phyloP scores from a whole-genome alignment of 2,329 filamentous ascomycete species.

The Cladosporium sp. region DNA sequence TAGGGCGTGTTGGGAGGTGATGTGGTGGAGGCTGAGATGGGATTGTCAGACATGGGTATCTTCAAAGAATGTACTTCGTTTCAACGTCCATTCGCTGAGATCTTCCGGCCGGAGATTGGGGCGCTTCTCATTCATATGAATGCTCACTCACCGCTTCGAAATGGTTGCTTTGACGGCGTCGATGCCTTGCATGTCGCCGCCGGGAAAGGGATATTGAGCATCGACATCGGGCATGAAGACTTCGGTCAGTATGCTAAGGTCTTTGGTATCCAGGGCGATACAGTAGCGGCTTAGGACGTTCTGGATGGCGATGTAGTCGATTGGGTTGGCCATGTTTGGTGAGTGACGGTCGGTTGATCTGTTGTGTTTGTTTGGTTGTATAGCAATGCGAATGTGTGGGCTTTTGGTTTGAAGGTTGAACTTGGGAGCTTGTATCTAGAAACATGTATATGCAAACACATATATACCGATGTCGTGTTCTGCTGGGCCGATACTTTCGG shows the following conservation, averaged over 20 bases:
- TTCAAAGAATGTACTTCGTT: no score
- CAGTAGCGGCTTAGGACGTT: conserved; percentile 42
- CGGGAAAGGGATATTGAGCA: conserved; percentile 36
- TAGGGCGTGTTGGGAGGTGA: conserved; percentile 40
- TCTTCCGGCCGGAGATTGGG: not conserved
- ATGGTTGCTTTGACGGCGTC: conserved; percentile 10
- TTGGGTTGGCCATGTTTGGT: conserved; percentile 18
- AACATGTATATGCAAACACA: no score
- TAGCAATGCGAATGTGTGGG: not conserved
- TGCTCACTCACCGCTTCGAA: conserved; percentile 27
- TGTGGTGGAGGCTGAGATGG: conserved; percentile 34
- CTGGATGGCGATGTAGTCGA: conserved; percentile 37
- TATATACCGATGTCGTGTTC: no score
- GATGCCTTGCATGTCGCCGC: conserved; percentile 11
- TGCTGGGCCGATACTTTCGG: no score
- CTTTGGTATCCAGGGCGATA: conserved; percentile 41
- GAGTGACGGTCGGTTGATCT: no score
- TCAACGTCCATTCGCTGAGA: not conserved
- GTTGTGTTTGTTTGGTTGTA: no score
- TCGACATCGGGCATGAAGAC: conserved; percentile 40
- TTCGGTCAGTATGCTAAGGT: conserved; percentile 34
- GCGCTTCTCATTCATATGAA: not conserved
- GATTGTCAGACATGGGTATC: no score
- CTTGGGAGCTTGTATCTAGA: no score
- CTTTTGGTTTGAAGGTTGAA: no score